phyloP scores from a whole-genome alignment of 495 filamentous ascomycete genomes.

The Neurospora sp. region DNA sequence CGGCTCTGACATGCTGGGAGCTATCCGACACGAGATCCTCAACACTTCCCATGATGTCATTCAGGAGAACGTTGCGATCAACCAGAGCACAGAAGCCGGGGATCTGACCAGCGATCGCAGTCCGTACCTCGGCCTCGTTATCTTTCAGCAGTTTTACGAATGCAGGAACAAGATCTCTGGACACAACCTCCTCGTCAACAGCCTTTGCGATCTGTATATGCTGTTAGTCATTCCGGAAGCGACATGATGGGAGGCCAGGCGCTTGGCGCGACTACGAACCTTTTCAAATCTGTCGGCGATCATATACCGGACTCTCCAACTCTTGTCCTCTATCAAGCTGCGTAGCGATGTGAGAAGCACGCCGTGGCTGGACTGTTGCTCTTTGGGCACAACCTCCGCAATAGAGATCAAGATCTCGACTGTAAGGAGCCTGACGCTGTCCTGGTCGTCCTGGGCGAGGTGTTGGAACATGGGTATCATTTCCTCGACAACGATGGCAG shows the following conservation, averaged over 20 bases:
- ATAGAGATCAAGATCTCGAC: conserved; percentile 95
- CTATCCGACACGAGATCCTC: conserved; percentile 93
- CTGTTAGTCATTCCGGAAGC: neutral
- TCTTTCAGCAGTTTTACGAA: conserved; percentile 98
- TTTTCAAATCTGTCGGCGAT: conserved; percentile 98
- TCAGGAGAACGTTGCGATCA: conserved; percentile 76
- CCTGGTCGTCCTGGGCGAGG: conserved; percentile 88
- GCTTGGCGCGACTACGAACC: conserved; percentile 36
- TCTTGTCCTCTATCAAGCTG: conserved; percentile 94
- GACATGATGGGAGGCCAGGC: neutral
- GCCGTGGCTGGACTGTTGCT: conserved; percentile 92
- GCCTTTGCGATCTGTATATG: conserved; percentile 78
- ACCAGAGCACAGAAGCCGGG: conserved; percentile 89
- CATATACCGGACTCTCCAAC: conserved; percentile 98
- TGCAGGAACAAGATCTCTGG: conserved; percentile 85
- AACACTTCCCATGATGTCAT: conserved; percentile 93
- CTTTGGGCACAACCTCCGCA: conserved; percentile 94
- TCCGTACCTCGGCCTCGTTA: conserved; percentile 92
- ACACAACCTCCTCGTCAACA: conserved; percentile 93
- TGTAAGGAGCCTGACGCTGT: conserved; percentile 90
- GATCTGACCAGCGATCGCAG: conserved; percentile 94
- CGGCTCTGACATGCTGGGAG: conserved; percentile 93
- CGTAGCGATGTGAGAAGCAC: conserved; percentile 82
- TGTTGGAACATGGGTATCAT: conserved; percentile 99
- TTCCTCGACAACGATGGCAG: conserved; percentile 84